Conservation (phyloP, 2,329 filamentous ascomycete genomes). For the Xylaria sp. region DNA sequence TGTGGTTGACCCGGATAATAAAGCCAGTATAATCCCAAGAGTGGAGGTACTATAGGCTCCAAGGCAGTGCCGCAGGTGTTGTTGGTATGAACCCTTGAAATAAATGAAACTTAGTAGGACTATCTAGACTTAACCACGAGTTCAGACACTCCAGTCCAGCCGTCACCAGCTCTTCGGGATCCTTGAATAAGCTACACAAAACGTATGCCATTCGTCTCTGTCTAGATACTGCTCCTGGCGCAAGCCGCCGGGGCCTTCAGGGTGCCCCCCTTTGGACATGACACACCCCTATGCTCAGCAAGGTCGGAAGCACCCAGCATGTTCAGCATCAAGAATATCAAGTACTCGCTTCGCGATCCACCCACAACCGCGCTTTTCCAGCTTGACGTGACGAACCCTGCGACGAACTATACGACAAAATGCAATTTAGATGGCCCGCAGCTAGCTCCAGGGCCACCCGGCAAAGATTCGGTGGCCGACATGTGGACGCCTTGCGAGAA, state of each 20-base stretch:
- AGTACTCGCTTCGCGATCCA: background rate
- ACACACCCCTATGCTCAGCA: conserved; percentile 5
- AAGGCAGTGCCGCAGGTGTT: background rate
- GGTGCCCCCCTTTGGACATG: conserved; percentile 35
- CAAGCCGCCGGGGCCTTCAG: background rate
- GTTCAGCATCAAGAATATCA: conserved; percentile 6
- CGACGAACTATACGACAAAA: conserved; percentile 8
- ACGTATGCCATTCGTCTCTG: background rate
- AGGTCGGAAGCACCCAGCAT: conserved; percentile 7
- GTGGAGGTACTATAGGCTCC: background rate
- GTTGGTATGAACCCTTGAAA: background rate
- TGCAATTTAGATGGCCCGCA: background rate
- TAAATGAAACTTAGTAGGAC: background rate
- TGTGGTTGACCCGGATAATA: conserved; percentile 9
- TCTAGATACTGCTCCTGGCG: background rate
- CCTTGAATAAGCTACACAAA: background rate
- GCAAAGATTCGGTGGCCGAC: background rate
- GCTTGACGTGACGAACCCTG: conserved; percentile 10
- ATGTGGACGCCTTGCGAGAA: conserved; percentile 9
- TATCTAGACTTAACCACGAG: background rate
- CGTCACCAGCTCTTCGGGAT: background rate
- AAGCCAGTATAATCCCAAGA: background rate
- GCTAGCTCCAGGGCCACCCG: background rate
- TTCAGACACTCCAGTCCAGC: background rate
- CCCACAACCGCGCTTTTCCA: background rate